These are phyloP conservation scores for Grosmannia huntii DNA, from an alignment of 2,329 filamentous ascomycete genomes.

Conservation along the genomic window DNA sequence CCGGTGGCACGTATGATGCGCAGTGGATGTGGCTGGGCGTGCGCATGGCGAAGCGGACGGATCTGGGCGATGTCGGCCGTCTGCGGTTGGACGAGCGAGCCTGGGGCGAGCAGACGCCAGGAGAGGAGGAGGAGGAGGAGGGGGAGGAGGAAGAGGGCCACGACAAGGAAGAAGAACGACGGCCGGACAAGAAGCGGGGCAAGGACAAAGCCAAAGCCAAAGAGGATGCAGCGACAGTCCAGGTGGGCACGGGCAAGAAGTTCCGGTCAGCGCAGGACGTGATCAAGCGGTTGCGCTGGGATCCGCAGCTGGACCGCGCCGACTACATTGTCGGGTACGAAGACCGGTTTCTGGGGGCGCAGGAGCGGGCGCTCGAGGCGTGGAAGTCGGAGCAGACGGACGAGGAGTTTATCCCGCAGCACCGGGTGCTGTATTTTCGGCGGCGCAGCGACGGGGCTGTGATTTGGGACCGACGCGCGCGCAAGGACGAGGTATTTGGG, in stretches of 20 bases:
- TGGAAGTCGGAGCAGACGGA: conserved; percentile 52
- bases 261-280: conserved; percentile 46
- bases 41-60: conserved; percentile 22
- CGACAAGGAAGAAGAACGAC: conserved; percentile 20
- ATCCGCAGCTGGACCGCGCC: conserved; percentile 33
- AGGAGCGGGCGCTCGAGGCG: conserved; percentile 37
- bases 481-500: conserved; percentile 43
- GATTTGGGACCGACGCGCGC: conserved; percentile 44
- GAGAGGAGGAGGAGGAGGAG: conserved; percentile 27
- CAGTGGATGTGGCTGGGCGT: conserved; percentile 36
- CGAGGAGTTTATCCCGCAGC: conserved; percentile 54
- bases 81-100: conserved; percentile 32
- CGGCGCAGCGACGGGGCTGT: conserved; percentile 33
- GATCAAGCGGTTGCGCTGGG: conserved; percentile 47
- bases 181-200: conserved; percentile 15
- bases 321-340: conserved; percentile 49
- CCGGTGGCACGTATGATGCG: conserved; percentile 32
- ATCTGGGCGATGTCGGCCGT: conserved; percentile 21
- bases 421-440: conserved; percentile 50
- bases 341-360: conserved; percentile 43
- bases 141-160: conserved; percentile 27
- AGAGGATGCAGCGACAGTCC: conserved; percentile 16
- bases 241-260: conserved; percentile 21
- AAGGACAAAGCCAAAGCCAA: conserved; percentile 10
- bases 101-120: conserved; percentile 33